These are phyloP conservation scores for Exophiala phaeomuriformis DNA, from an alignment of 2,329 filamentous ascomycete genomes.

Conservation along the genomic window DNA sequence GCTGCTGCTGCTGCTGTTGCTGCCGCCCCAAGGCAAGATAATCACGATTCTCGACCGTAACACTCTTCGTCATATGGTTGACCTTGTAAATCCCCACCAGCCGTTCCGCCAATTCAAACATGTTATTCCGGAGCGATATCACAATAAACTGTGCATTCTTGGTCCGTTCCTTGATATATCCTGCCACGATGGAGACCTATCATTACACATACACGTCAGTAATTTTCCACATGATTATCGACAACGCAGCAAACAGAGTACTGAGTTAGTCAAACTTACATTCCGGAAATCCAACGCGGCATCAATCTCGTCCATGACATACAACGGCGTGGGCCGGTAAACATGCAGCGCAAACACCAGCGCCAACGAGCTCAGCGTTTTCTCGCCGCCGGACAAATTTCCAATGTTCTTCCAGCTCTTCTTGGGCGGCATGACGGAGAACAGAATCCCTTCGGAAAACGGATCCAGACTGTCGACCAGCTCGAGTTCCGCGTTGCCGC, in stretches of 20 bases:
- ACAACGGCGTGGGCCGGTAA: constrained; percentile 93
- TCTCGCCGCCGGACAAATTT: constrained; percentile 92
- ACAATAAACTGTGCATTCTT: constrained; percentile 99
- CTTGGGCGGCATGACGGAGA: constrained; percentile 98
- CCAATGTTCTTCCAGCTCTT: constrained; percentile 99
- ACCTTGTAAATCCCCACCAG: constrained; percentile 98
- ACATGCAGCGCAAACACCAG: constrained; percentile 97
- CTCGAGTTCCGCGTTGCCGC: constrained; percentile 94
- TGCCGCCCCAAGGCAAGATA: constrained; percentile 39
- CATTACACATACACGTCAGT: constrained; percentile 5
- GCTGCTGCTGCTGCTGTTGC: background rate
- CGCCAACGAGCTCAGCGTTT: constrained; percentile 86
- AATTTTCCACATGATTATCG: too few species aligned
- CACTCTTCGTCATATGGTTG: constrained; percentile 95
- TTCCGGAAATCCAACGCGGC: constrained; percentile 96
- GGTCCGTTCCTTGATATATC: constrained; percentile 97
- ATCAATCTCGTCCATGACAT: constrained; percentile 99
- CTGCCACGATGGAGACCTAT: constrained; percentile 91
- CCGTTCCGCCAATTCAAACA: constrained; percentile 96
- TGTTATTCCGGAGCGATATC: constrained; percentile 96
- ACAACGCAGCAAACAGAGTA: background rate
- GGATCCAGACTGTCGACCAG: constrained; percentile 93
- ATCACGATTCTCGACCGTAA: constrained; percentile 78
- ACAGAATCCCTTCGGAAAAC: constrained; percentile 92
- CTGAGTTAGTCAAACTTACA: constrained; percentile 51